A percentile compares a stretch with the other conserved stretches of the same genome.
These are phyloP conservation scores for Monilinia polystroma DNA, from an alignment of 2,329 filamentous ascomycete genomes.

Conservation along the genomic window DNA sequence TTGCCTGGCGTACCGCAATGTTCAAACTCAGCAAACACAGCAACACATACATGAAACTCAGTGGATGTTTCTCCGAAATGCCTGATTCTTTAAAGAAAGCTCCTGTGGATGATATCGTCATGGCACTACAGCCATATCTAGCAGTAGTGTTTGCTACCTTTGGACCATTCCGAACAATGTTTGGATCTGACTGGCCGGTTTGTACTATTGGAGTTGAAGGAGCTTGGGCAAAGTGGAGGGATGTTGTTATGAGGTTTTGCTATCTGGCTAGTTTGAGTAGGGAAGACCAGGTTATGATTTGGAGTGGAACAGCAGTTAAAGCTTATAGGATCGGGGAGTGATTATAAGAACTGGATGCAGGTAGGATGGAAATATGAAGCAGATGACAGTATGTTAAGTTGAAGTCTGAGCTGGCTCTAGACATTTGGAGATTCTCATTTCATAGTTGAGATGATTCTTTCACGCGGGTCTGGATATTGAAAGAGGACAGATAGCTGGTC, in stretches of 20 bases:
- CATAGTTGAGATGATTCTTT: not conserved
- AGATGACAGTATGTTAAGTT: not conserved
- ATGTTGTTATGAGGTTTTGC: constrained; percentile 67
- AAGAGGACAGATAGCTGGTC: no score
- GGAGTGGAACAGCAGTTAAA: constrained; percentile 67
- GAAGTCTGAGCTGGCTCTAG: not conserved
- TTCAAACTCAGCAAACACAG: constrained; percentile 62
- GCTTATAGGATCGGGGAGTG: constrained; percentile 59
- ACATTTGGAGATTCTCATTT: not conserved
- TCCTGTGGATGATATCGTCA: constrained; percentile 57
- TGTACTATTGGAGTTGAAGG: constrained; percentile 64
- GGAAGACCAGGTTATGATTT: constrained; percentile 65
- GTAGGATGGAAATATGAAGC: not conserved
- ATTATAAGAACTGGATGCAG: constrained; percentile 25
- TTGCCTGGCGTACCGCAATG: constrained; percentile 69
- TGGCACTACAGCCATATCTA: constrained; percentile 67
- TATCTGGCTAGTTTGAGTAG: constrained; percentile 59
- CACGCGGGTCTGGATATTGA: not conserved
- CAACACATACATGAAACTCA: constrained; percentile 87
- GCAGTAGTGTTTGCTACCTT: constrained; percentile 71
- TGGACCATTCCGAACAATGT: constrained; percentile 73
- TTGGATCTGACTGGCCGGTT: constrained; percentile 91
- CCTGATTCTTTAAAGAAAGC: constrained; percentile 51
- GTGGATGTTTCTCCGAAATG: constrained; percentile 80
- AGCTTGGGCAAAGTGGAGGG: constrained; percentile 75